Conservation (phyloP, 371 early-diverging fungal species). For the Zopfochytrium polystomum region DNA sequence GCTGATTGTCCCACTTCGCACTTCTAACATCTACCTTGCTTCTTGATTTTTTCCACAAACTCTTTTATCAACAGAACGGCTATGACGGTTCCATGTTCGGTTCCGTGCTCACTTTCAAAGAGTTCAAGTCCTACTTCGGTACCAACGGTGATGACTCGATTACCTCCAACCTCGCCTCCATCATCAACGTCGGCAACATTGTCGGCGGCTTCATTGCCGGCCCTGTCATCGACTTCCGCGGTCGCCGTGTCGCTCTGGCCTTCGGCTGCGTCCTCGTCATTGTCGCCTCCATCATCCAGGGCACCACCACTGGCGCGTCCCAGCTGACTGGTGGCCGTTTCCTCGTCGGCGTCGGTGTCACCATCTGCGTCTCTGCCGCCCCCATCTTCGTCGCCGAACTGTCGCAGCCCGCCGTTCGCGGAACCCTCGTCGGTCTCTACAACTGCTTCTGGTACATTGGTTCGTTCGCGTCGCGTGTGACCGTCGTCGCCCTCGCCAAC, state of each 20-base stretch:
- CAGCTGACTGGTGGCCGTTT: conserved; percentile 20
- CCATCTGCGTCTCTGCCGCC: conserved; percentile 16
- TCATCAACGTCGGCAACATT: conserved; percentile 20
- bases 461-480: conserved; percentile 11
- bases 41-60: too few relatives aligned
- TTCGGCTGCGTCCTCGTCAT: conserved; percentile 15
- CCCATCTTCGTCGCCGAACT: conserved; percentile 22
- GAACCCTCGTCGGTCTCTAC: conserved; percentile 18
- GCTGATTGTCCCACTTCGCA: conserved; percentile 1
- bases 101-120: conserved; percentile 9
- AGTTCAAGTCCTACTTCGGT: conserved; percentile 6
- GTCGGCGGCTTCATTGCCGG: conserved; percentile 1
- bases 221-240: conserved; percentile 14
- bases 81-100: conserved; percentile 19
- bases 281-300: conserved; percentile 21
- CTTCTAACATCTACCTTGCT: too few relatives aligned
- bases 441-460: conserved; percentile 26
- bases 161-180: conserved; percentile 2
- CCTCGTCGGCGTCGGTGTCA: conserved; percentile 23
- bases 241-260: conserved; percentile 16
- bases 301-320: conserved; percentile 9
- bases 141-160: not conserved
- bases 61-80: too few relatives aligned
- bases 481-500: conserved; percentile 7
- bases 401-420: conserved; percentile 18